Conservation (phyloP, 2,329 filamentous ascomycete species). For the Fusarium sp. region DNA sequence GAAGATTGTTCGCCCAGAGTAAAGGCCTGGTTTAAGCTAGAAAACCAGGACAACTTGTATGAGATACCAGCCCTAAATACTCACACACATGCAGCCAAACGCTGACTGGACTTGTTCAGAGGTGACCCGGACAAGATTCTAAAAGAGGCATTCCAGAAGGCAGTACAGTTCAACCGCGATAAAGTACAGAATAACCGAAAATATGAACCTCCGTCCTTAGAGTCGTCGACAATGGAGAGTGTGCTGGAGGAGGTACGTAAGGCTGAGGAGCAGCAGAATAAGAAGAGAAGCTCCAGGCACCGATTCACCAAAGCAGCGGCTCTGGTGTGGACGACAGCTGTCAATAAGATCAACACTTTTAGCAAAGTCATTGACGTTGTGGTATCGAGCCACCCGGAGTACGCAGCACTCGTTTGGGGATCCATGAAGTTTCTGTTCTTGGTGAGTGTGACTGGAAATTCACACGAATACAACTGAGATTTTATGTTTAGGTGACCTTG, state of each 20-base stretch:
- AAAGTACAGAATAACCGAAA: background rate
- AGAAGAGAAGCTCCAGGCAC: background rate
- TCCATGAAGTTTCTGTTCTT: conserved; percentile 18
- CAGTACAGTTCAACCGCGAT: conserved; percentile 1
- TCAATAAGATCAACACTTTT: conserved; percentile 11
- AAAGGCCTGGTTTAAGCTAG: conserved; percentile 6
- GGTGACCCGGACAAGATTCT: conserved; percentile 5
- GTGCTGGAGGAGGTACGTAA: background rate
- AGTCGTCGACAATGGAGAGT: conserved; percentile 6
- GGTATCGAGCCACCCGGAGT: conserved; percentile 15
- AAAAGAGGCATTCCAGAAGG: conserved; percentile 10
- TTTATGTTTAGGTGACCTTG: conserved; percentile 2
- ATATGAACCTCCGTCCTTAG: background rate
- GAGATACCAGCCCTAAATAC: background rate
- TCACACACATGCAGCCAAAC: background rate
- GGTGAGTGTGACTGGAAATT: background rate
- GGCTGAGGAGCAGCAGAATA: background rate
- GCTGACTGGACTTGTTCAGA: background rate
- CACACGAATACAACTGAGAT: background rate
- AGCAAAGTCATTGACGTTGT: conserved; percentile 10
- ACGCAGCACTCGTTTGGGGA: conserved; percentile 21
- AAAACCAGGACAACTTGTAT: conserved; percentile 2
- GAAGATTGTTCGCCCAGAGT: background rate
- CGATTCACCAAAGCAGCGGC: background rate
- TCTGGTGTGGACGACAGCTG: conserved; percentile 4